These are phyloP conservation scores for Fragaria ananassa DNA, from an alignment of 306 rosid species.

Conservation along the genomic window DNA sequence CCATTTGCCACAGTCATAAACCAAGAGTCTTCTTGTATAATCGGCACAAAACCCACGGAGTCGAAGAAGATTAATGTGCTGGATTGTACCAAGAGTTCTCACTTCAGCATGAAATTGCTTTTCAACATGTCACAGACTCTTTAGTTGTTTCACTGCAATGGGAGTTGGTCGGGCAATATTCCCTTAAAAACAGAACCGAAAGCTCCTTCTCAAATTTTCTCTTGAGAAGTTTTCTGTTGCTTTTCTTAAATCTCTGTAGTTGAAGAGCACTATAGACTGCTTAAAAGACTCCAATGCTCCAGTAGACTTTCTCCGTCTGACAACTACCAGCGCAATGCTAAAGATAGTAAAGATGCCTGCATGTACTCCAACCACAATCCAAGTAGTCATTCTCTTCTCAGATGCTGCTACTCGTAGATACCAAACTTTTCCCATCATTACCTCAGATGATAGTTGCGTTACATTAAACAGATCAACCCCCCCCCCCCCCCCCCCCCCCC, in stretches of 20 bases:
- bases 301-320: background rate
- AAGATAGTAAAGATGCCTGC: background rate
- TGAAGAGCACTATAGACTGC: background rate
- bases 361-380: background rate
- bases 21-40: background rate
- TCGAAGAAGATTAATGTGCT: background rate
- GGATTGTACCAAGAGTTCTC: constrained; percentile 6
- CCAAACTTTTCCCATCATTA: background rate
- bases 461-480: background rate
- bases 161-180: background rate
- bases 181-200: background rate
- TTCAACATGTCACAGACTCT: background rate
- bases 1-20: background rate
- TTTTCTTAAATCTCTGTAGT: background rate
- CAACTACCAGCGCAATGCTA: background rate
- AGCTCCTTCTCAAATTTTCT: constrained; percentile 2
- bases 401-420: too few relatives aligned
- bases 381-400: background rate
- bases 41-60: constrained; percentile 4
- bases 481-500: background rate
- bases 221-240: background rate
- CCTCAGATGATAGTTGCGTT: background rate
- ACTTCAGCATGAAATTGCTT: background rate
- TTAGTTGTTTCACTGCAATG: background rate
- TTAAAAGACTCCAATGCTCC: background rate